Conservation (phyloP, 23 red algal species). For the Gracilaria caudata region DNA sequence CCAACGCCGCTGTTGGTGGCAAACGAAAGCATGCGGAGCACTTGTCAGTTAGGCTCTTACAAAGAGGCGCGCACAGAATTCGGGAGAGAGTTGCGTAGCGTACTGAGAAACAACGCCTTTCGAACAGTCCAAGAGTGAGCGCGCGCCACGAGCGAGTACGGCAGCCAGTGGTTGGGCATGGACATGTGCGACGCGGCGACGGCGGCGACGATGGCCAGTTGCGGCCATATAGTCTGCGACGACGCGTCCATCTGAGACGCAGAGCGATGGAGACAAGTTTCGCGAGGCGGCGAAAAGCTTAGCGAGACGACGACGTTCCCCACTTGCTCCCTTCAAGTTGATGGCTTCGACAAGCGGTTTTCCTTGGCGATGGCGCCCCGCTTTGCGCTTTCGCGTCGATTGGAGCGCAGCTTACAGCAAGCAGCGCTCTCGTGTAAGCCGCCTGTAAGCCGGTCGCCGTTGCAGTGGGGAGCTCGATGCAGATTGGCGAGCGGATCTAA, state of each 20-base stretch:
- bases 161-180: conserved; percentile 71
- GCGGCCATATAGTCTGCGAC: conserved; percentile 30
- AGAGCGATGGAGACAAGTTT: not conserved
- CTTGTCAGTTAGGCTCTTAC: not conserved
- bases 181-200: conserved; percentile 72
- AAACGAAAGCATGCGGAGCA: not conserved
- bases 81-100: not conserved
- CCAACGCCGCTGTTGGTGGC: conserved; percentile 14
- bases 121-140: conserved; percentile 50
- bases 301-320: no score
- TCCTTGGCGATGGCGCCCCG: no score
- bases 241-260: not conserved
- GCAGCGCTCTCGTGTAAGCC: not conserved
- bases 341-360: no score
- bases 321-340: no score
- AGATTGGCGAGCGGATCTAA: not conserved
- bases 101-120: conserved; percentile 32
- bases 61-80: not conserved
- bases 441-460: no score
- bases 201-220: conserved; percentile 51
- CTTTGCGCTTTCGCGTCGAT: not conserved
- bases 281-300: no score
- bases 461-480: not conserved
- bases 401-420: not conserved
- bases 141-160: conserved; percentile 53